Base-by-base conservation (phyloP, 2,329 filamentous ascomycete species). In the Monilinia vaccinii-corymbosi region DNA sequence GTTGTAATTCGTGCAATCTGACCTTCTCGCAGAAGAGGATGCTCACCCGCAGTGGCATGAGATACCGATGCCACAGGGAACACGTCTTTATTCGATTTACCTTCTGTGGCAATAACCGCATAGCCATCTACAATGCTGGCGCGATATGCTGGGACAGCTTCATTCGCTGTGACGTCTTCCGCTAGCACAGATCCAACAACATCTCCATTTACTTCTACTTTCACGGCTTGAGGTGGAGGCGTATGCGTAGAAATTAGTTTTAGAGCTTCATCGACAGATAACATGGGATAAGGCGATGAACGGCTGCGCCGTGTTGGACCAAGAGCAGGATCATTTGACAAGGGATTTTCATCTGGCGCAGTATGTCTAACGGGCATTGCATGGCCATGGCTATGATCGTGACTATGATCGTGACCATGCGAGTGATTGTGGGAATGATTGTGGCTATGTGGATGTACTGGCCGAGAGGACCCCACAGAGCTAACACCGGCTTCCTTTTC, bases 81-180 rank as follows among this genome's bases (percentile, higher is more conserved):
- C 0, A 86, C 75, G 0, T 93, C 92, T 67, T 87, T 89, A 52
- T 89, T 81, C 52, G 81, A 71, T 1, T 81, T 83, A 45, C 83
- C 78, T 34, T 76, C 75, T 57, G 81, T 80, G 7, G 84, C 86
- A 42, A 92, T 84, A 0, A 96, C 82, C 2, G 94, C 94, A 70
- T 99, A 99, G 1, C 94, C 94, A 72, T 99, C 94, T 0, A 99
- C 94, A 45, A 97, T 97, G 71, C 93, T 97, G 21, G 94, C 94
- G 61, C 91, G 81, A 75, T 96, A 99, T 0, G 93, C 94, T 0
- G 94, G 94, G 0, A 99, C 94, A 9, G 87, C 84, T 71, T 97
- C 93, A 4, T 76, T 75, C 0, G 94, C 91, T 44, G 78, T 82
- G 28, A 99, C 86, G 66, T 96, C 88, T 70, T 61, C 85, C 0